These are phyloP conservation scores for Apostasia ramifera DNA, from an alignment of 106 monocot genomes.

Conservation along the genomic window DNA sequence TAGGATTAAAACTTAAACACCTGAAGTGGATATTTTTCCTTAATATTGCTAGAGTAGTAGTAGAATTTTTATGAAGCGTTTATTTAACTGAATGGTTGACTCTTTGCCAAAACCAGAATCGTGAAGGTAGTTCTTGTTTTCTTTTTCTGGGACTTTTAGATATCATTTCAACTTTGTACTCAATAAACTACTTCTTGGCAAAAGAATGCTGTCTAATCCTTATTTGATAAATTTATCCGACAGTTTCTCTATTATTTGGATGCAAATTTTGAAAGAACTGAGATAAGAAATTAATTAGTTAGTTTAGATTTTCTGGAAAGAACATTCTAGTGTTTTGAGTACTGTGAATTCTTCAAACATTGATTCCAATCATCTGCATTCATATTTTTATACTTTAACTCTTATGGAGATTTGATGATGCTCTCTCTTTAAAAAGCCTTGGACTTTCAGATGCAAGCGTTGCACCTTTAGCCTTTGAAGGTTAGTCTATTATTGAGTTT, in stretches of 20 bases:
- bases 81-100: too few relatives aligned
- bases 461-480: constrained; percentile 76
- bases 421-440: constrained; percentile 53
- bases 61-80: too few relatives aligned
- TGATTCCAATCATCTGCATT: background rate
- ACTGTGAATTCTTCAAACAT: background rate
- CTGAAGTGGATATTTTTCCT: too few relatives aligned
- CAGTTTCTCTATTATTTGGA: too few relatives aligned
- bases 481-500: constrained; percentile 13
- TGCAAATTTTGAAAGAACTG: background rate
- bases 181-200: background rate
- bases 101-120: too few relatives aligned
- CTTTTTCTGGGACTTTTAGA: too few relatives aligned
- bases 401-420: constrained; percentile 49
- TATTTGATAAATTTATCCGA: background rate
- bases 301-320: too few relatives aligned
- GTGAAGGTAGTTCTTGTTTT: too few relatives aligned
- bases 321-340: background rate
- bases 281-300: too few relatives aligned
- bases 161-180: background rate
- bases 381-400: constrained; percentile 26
- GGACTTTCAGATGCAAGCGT: constrained; percentile 88
- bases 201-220: background rate
- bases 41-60: too few relatives aligned
- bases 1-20: too few relatives aligned